A percentile compares a stretch with the other conserved stretches of the same genome.
Evolutionary conservation across 176 grass and related monocot species (phyloP).

Genomic region (Secale cereale): DNA sequence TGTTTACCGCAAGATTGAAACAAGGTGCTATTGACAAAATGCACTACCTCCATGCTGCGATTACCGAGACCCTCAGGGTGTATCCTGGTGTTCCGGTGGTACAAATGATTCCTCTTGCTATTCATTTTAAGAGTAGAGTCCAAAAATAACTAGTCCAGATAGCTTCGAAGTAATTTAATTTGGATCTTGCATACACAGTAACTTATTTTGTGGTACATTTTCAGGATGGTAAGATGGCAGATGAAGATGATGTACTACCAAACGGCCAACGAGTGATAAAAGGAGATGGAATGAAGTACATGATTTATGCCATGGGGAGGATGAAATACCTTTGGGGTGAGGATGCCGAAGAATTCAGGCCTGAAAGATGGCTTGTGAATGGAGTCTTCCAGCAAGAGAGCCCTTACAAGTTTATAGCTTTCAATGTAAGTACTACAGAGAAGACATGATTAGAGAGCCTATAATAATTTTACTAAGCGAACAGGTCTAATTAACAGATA

Average conservation of each 20-base stretch:
- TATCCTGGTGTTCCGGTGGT: slow-evolving; percentile 68
- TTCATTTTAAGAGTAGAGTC: background rate
- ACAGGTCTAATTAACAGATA: background rate
- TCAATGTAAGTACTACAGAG: slow-evolving; percentile 28
- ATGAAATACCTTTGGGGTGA: slow-evolving; percentile 70
- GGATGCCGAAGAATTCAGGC: slow-evolving; percentile 49
- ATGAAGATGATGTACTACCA: slow-evolving; percentile 1
- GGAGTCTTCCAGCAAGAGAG: slow-evolving; percentile 46
- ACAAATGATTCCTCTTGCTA: background rate
- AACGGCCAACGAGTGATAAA: background rate
- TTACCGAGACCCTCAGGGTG: slow-evolving; percentile 61
- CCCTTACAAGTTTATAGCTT: slow-evolving; percentile 72
- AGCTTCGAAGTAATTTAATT: background rate
- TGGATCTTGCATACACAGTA: background rate
- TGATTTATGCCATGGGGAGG: slow-evolving; percentile 61
- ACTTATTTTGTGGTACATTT: background rate
- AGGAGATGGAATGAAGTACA: slow-evolving; percentile 8
- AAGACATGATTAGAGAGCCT: background rate
- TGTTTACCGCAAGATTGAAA: slow-evolving; percentile 33
- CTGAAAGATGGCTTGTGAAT: slow-evolving; percentile 55
- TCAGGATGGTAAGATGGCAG: slow-evolving; percentile 7
- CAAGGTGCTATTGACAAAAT: slow-evolving; percentile 48
- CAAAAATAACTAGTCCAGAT: background rate
- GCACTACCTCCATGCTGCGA: slow-evolving; percentile 50
- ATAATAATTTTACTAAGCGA: background rate